These are phyloP conservation scores for Kwoniella dejecticola DNA, from an alignment of 768 basidiomycete genomes.

Conservation along the genomic window DNA sequence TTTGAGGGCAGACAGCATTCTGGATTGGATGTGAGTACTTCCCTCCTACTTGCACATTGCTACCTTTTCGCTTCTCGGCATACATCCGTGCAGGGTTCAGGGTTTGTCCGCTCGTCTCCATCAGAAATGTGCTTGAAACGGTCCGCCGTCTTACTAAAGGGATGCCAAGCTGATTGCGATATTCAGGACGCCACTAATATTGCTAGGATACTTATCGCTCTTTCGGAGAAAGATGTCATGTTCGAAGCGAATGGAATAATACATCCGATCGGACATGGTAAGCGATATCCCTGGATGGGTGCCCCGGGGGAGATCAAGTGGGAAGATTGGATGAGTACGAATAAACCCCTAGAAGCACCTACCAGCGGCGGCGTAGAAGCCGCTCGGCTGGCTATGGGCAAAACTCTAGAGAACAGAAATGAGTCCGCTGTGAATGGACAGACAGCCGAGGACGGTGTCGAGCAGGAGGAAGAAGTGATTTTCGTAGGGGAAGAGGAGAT, in stretches of 20 bases:
- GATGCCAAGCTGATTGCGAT: too few species aligned
- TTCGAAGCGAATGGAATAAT: constrained; percentile 67
- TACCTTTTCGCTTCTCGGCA: too few species aligned
- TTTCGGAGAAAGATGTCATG: constrained; percentile 69
- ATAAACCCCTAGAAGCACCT: background rate
- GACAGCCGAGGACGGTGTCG: background rate
- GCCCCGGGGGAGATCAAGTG: constrained; percentile 45
- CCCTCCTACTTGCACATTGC: too few species aligned
- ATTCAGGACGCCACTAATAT: constrained; percentile 85
- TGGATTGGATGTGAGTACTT: constrained; percentile 77
- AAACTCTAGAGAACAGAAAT: background rate
- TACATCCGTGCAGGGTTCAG: too few species aligned
- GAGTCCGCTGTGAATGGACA: background rate
- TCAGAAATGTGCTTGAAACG: too few species aligned
- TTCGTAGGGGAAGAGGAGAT: background rate
- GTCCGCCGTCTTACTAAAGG: too few species aligned
- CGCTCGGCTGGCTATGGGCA: background rate
- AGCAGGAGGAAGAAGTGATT: background rate
- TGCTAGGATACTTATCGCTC: constrained; percentile 73
- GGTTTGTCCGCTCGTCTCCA: too few species aligned
- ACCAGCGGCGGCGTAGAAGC: constrained; percentile 8
- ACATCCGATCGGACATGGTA: constrained; percentile 20
- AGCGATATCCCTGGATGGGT: constrained; percentile 52
- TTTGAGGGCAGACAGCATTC: constrained; percentile 85
- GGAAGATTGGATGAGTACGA: constrained; percentile 36